These are phyloP conservation scores for Hanseniaspora lachancei DNA, from an alignment of 805 yeast genomes.

Conservation along the genomic window DNA sequence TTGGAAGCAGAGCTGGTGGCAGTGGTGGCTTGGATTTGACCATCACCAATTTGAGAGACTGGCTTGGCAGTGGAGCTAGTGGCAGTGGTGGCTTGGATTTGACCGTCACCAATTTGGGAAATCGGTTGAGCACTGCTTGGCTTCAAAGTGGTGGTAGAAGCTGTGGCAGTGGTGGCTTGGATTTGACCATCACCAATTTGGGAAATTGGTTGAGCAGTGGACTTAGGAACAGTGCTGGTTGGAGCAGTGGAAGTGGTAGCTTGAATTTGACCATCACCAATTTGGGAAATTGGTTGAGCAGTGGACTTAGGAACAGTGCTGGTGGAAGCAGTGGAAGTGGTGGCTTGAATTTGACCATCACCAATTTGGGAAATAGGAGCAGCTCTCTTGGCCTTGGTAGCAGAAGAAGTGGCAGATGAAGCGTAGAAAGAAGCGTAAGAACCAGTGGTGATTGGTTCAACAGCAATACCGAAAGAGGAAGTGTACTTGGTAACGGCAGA, in stretches of 20 bases:
- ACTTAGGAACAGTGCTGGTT: conserved; percentile 21
- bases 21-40: conserved; percentile 34
- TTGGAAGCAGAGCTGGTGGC: conserved; percentile 17
- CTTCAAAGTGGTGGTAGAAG: conserved; percentile 27
- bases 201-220: conserved; percentile 22
- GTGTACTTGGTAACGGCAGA: conserved; percentile 48
- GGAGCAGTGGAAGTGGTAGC: conserved; percentile 18
- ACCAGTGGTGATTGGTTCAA: conserved; percentile 34
- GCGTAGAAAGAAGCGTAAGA: conserved; percentile 19
- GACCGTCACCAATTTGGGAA: conserved; percentile 32
- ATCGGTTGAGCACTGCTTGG: conserved; percentile 22
- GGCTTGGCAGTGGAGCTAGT: conserved; percentile 26
- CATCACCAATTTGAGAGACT: conserved; percentile 34
- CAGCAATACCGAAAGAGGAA: conserved; percentile 54
- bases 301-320: conserved; percentile 21
- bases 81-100: conserved; percentile 29
- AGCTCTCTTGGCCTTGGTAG: conserved; percentile 29
- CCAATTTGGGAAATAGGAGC: conserved; percentile 35
- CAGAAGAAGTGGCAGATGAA: conserved; percentile 25
- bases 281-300: conserved; percentile 29
- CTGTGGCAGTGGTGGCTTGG: conserved; percentile 31
- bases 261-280: conserved; percentile 43
- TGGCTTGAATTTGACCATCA: conserved; percentile 36
- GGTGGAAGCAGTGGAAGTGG: conserved; percentile 18
- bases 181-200: conserved; percentile 43